Base-by-base conservation (phyloP, 768 basidiomycete species). In the Leucogyrophana mollusca region DNA sequence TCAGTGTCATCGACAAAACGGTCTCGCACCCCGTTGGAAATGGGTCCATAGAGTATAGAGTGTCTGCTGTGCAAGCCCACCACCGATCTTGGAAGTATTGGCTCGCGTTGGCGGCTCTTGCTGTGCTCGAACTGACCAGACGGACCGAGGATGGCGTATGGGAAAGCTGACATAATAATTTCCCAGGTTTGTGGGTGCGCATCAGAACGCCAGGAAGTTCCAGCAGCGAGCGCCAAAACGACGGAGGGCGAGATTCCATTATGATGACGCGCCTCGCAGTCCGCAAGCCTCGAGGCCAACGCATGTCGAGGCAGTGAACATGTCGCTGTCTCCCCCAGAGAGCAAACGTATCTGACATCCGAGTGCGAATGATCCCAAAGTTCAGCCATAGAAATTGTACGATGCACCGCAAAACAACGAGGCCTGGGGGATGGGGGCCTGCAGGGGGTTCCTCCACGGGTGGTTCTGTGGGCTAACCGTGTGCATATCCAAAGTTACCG, bases 221-320 rank as follows among this genome's bases (percentile, higher is more conserved):
- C 25, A 17, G 24, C 39, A 20, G 32, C 11, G 9, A 18, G 20
- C 21, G 34, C 43, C 14, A 22, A 32, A 44, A n/a, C 21, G 24
- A 47, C 40, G 25, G 35, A 35, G 27, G 27, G 27, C 27, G 27
- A 30, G 7, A 30, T 37, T 37, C 35, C 35, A 37, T 37, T 37
- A 16, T 16, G 35, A 37, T 6, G n/a, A n/a, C n/a, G 6, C 8
- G 35, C 16, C 27, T 30, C 27, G 27, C 6, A 13, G 6, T 20
- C 20, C 24, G 16, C 39, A 22, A 30, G 43, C 62, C 62, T 67
- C 57, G 54, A 65, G 65, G 60, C 10, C 44, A 37, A 53, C 34
- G 40, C 47, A 48, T 38, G 21, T 30, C 38, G 52, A 54, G 63
- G 63, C 65, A 23, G 52, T 67, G 27, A 4, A 13, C 20, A 32